A percentile compares a stretch with the other conserved stretches of the same genome.
These are phyloP conservation scores for Ulvella scutata DNA, from an alignment of 139 green algal species.

Conservation along the genomic window DNA sequence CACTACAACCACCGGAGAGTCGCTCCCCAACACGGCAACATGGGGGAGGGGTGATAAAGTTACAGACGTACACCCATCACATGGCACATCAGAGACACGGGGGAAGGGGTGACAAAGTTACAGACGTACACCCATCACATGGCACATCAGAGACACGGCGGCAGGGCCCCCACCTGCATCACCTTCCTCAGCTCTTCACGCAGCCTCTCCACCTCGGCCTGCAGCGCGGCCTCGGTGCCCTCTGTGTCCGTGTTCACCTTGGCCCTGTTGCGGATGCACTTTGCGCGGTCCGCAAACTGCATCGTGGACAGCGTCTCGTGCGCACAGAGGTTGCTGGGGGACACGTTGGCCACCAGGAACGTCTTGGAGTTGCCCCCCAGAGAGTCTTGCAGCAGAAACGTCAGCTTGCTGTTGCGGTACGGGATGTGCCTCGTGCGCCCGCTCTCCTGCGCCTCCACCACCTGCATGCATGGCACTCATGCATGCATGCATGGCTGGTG, in stretches of 20 bases:
- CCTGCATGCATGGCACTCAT: background rate
- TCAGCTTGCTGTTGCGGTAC: slow-evolving; percentile 91
- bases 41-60: too few relatives aligned
- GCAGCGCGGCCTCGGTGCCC: too few relatives aligned
- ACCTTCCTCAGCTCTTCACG: too few relatives aligned
- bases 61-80: too few relatives aligned
- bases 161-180: too few relatives aligned
- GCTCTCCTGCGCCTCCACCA: background rate
- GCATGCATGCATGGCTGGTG: background rate
- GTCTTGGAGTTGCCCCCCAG: slow-evolving; percentile 89
- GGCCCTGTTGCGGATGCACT: slow-evolving; percentile 92
- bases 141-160: too few relatives aligned
- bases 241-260: slow-evolving; percentile 84
- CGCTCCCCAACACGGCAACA: too few relatives aligned
- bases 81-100: too few relatives aligned
- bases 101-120: too few relatives aligned
- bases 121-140: too few relatives aligned
- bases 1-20: too few relatives aligned
- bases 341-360: slow-evolving; percentile 88
- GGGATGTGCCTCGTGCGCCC: slow-evolving; percentile 33
- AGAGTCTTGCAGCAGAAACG: slow-evolving; percentile 88
- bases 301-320: slow-evolving; percentile 83
- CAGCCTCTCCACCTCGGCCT: too few relatives aligned
- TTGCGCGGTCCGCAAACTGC: slow-evolving; percentile 67
- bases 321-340: slow-evolving; percentile 69